A percentile compares a stretch with the other conserved stretches of the same genome.
phyloP scores from a whole-genome alignment of 2,329 filamentous ascomycete genomes.

The Beauveria sp. region DNA sequence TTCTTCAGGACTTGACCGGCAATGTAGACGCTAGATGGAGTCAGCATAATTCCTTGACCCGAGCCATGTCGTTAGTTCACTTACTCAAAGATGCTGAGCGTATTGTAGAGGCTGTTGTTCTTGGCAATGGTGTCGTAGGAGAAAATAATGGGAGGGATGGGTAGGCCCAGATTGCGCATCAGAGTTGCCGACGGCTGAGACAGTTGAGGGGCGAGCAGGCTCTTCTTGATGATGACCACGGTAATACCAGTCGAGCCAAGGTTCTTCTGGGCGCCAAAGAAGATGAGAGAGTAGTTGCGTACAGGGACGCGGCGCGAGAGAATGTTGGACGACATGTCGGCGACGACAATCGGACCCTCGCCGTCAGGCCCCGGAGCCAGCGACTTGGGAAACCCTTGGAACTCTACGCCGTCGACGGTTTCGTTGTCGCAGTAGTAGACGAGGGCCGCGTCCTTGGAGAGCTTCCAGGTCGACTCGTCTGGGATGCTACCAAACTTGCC shows the following conservation, averaged over 20 bases:
- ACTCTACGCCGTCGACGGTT: constrained; percentile 90
- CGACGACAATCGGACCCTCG: constrained; percentile 68
- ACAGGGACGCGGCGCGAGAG: constrained; percentile 72
- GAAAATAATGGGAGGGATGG: constrained; percentile 70
- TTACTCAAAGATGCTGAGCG: constrained; percentile 81
- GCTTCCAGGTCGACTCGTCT: constrained; percentile 65
- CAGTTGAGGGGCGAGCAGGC: constrained; percentile 60
- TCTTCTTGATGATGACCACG: constrained; percentile 77
- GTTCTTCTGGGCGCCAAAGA: constrained; percentile 95
- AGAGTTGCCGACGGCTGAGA: constrained; percentile 60
- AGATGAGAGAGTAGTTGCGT: constrained; percentile 73
- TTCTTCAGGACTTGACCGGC: constrained; percentile 81
- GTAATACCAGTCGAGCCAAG: constrained; percentile 80
- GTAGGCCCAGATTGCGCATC: constrained; percentile 66
- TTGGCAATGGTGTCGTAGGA: constrained; percentile 80
- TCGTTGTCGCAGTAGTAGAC: constrained; percentile 94
- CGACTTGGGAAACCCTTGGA: constrained; percentile 61
- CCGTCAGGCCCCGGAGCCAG: constrained; percentile 52
- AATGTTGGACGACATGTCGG: constrained; percentile 94
- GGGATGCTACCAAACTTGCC: constrained; percentile 86
- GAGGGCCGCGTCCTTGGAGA: constrained; percentile 61
- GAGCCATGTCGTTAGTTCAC: constrained; percentile 18
- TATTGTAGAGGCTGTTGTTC: constrained; percentile 95
- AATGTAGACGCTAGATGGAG: constrained; percentile 61
- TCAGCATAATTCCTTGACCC: constrained; percentile 8